phyloP scores from a whole-genome alignment of 2,329 filamentous ascomycete genomes.

The Diplodia sapinea region DNA sequence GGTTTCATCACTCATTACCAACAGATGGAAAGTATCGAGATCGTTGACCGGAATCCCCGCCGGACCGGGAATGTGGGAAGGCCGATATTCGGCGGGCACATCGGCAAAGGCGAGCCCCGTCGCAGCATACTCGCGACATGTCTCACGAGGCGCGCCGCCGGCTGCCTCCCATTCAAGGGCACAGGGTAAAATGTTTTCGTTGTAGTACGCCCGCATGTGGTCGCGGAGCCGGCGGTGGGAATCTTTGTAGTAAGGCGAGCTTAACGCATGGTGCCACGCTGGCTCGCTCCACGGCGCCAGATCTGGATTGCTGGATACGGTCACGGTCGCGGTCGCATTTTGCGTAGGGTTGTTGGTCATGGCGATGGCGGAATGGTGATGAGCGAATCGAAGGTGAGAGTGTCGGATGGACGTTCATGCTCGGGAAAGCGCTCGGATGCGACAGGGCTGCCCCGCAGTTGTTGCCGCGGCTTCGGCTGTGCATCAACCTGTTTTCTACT shows the following conservation, averaged over 20 bases:
- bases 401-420: not conserved
- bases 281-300: slow-evolving; percentile 51
- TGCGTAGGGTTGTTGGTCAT: not conserved
- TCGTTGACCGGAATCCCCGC: slow-evolving; percentile 47
- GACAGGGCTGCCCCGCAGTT: slow-evolving; percentile 1
- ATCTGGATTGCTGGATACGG: not conserved
- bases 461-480: slow-evolving; percentile 7
- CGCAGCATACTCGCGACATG: slow-evolving; percentile 45
- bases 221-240: slow-evolving; percentile 65
- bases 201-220: slow-evolving; percentile 63
- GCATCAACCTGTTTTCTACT: too few relatives aligned
- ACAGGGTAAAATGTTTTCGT: slow-evolving; percentile 63
- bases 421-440: slow-evolving; percentile 11
- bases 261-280: slow-evolving; percentile 55
- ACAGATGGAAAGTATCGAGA: slow-evolving; percentile 48
- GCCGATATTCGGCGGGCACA: slow-evolving; percentile 53
- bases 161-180: slow-evolving; percentile 67
- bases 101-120: slow-evolving; percentile 53
- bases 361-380: not conserved
- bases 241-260: slow-evolving; percentile 67
- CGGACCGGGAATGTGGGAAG: slow-evolving; percentile 46
- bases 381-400: not conserved
- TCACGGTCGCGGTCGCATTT: not conserved
- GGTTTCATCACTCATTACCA: slow-evolving; percentile 63
- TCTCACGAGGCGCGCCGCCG: slow-evolving; percentile 57